A percentile compares a stretch with the other conserved stretches of the same genome.
Conservation (phyloP, 78 protist species). For the Dictyostelium discoideum region dicty_2.7 NC_007091.3:3296501-3297000, state of each 20-base stretch:
- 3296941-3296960: background rate
- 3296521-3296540: conserved; percentile 66
- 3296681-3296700: conserved; percentile 54
- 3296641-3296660: conserved; percentile 71
- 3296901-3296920: background rate
- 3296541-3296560: conserved; percentile 49
- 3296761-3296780: conserved; percentile 51
- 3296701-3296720: conserved; percentile 52
- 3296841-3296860: background rate
- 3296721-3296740: conserved; percentile 57
- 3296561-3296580: conserved; percentile 1
- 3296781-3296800: conserved; percentile 67
- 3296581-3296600: conserved; percentile 64
- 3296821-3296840: background rate
- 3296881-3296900: background rate
- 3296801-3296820: conserved; percentile 68
- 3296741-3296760: conserved; percentile 4
- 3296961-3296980: background rate
- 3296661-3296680: conserved; percentile 52
- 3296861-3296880: background rate
- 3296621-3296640: conserved; percentile 62
- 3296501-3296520: conserved; percentile 80
- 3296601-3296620: conserved; percentile 80
- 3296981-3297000: conserved; percentile 47
- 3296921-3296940: background rate